Percentiles rank a stretch among this genome's conserved stretches.
Conservation (phyloP, 306 rosid genomes). For the Vigna radiata region DNA sequence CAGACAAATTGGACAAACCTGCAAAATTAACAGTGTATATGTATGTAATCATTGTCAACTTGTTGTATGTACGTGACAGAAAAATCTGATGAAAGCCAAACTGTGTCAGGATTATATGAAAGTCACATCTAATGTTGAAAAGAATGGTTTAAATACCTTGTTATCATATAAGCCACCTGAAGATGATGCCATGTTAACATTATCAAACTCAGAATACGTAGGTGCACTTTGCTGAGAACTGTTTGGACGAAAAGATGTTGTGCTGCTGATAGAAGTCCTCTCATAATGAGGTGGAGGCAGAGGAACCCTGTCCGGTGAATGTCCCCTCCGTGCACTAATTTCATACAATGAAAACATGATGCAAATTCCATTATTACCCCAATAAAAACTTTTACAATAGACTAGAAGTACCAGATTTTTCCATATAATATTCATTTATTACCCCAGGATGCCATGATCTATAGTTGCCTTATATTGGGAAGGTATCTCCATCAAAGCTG, state of each 20-base stretch:
- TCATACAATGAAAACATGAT: conserved; percentile 30
- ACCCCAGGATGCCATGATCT: conserved; percentile 81
- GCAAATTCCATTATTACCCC: conserved; percentile 36
- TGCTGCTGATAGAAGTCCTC: conserved; percentile 41
- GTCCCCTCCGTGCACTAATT: conserved; percentile 57
- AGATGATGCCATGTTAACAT: conserved; percentile 52
- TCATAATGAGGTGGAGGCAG: conserved; percentile 75
- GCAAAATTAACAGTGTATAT: conserved; percentile 43
- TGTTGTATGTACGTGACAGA: background rate
- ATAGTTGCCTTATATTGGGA: conserved; percentile 89
- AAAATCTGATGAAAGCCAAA: conserved; percentile 8
- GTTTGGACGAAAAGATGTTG: conserved; percentile 43
- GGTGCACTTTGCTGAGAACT: conserved; percentile 57
- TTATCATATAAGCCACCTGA: conserved; percentile 59
- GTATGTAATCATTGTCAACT: conserved; percentile 1
- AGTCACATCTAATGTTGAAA: conserved; percentile 26
- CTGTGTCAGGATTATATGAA: background rate
- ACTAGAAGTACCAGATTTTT: background rate
- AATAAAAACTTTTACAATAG: background rate
- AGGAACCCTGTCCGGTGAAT: conserved; percentile 65
- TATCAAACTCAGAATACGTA: conserved; percentile 24
- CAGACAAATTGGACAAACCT: conserved; percentile 85
- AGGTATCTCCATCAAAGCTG: conserved; percentile 95
- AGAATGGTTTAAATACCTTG: conserved; percentile 57
- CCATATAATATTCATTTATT: conserved; percentile 31